Base-by-base conservation (phyloP, 352 stramenopile species). In the Thalassiosira mediterranea region DNA sequence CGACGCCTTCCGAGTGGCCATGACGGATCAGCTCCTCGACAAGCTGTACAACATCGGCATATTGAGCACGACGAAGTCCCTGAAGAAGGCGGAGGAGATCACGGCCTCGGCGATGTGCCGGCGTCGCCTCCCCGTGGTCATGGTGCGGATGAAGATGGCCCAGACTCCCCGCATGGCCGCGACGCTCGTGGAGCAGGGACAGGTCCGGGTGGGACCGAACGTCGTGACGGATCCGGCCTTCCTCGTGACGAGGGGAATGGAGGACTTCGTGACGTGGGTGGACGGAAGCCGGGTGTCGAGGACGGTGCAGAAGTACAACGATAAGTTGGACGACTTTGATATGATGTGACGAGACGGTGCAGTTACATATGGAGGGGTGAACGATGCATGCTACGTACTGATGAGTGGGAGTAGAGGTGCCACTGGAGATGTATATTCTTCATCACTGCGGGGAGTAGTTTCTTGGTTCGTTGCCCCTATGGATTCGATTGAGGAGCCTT, bases 281-380 rank as follows among this genome's bases (percentile, higher is more conserved):
- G 87, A 91, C 67, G 69, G 79, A 21, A 90, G 83, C 34, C 91
- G 91, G 66, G 67, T 93, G 48, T 62, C 71, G 60, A 70, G 79
- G 49, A 84, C 81, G 3, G 88, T 93, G 4, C 63, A 86, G 87
- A 98, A 98, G 82, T 99, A 99, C 91, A 99, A 99, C 91, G 96
- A 99, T 86, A 99, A 99, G 81, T 87, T 99, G 49, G 97, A 99
- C 92, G 97, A 99, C 90, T 99, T 98, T 90, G 97, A 99, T 83
- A 86, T 99, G 67, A 93, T 99, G 53, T 92, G 83, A 82, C 44
- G 34, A n/a, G n/a, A n/a, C n/a, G n/a, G n/a, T n/a, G n/a, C n/a
- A n/a, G n/a, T n/a, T n/a, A n/a, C n/a, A n/a, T n/a, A n/a, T n/a
- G n/a, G n/a, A n/a, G n/a, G n/a, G n/a, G n/a, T n/a, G n/a, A n/a